A percentile compares a stretch with the other conserved stretches of the same genome.
phyloP scores from a whole-genome alignment of 2,329 filamentous ascomycete genomes.

The Neofusicoccum sp. region DNA sequence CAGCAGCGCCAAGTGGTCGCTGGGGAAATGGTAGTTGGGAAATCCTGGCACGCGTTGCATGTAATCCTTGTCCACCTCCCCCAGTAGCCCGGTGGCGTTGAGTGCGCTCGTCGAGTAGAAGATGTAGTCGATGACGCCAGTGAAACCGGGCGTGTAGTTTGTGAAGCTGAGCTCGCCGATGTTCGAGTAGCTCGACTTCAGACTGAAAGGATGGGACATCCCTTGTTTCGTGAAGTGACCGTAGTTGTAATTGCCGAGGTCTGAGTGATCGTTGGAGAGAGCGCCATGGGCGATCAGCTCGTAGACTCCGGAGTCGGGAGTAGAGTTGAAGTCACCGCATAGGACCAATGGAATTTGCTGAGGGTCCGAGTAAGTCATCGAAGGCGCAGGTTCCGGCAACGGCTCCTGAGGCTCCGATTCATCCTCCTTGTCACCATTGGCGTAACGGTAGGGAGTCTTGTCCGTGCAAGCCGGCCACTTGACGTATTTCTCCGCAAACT shows the following conservation, averaged over 20 bases:
- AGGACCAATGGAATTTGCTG: constrained; percentile 88
- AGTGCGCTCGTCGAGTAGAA: constrained; percentile 94
- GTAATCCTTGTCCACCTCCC: constrained; percentile 83
- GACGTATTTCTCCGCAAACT: constrained; percentile 82
- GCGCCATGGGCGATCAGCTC: constrained; percentile 83
- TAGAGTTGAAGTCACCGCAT: constrained; percentile 96
- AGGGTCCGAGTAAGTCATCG: constrained; percentile 81
- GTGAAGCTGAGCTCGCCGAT: constrained; percentile 90
- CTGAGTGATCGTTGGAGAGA: constrained; percentile 75
- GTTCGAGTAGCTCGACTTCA: constrained; percentile 85
- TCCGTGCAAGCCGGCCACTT: constrained; percentile 79
- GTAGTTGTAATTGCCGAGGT: constrained; percentile 80
- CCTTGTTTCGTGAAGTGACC: constrained; percentile 91
- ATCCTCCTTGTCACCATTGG: constrained; percentile 54
- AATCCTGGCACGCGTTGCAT: constrained; percentile 87
- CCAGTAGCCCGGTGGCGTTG: constrained; percentile 80
- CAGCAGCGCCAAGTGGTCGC: constrained; percentile 88
- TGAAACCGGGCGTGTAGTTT: constrained; percentile 94
- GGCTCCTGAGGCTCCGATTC: constrained; percentile 53
- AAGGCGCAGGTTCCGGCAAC: constrained; percentile 71
- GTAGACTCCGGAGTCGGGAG: constrained; percentile 83
- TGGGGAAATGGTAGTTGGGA: constrained; percentile 92
- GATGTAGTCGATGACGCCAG: constrained; percentile 92
- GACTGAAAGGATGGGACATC: constrained; percentile 90
- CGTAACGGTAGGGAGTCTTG: constrained; percentile 61